phyloP scores from a whole-genome alignment of 805 yeast genomes.

The Nakazawaea peltata region DNA sequence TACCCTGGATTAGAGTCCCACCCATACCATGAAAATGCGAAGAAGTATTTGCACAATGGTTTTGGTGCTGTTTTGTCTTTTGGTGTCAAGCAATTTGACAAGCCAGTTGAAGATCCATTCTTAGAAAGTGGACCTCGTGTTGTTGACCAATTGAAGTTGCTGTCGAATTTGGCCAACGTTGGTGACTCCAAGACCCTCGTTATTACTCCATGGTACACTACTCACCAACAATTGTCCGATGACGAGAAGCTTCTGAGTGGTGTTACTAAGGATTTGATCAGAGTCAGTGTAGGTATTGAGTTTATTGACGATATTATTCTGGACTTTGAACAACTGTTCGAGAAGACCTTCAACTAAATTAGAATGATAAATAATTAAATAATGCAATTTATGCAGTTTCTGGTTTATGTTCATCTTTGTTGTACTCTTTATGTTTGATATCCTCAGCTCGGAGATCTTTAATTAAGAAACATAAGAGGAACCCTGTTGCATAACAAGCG shows the following conservation, averaged over 20 bases:
- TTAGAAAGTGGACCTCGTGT: constrained; percentile 73
- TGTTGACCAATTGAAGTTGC: constrained; percentile 76
- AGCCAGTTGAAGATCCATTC: constrained; percentile 46
- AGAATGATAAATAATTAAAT: no score
- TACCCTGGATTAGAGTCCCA: constrained; percentile 84
- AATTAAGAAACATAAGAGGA: not conserved
- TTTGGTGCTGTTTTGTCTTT: constrained; percentile 87
- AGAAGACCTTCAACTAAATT: constrained; percentile 34
- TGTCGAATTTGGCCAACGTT: constrained; percentile 91
- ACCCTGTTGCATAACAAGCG: no score
- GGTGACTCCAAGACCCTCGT: constrained; percentile 95
- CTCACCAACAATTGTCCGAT: constrained; percentile 85
- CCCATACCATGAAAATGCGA: constrained; percentile 72
- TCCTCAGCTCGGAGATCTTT: not conserved
- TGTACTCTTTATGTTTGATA: not conserved
- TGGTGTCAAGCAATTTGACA: constrained; percentile 67
- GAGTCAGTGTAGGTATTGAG: constrained; percentile 90
- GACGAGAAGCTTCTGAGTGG: constrained; percentile 79
- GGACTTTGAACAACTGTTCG: constrained; percentile 84
- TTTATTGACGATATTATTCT: constrained; percentile 83
- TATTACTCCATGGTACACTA: constrained; percentile 92
- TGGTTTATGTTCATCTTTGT: not conserved
- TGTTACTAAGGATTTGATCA: constrained; percentile 80
- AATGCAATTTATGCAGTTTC: not conserved
- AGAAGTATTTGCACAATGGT: constrained; percentile 72